phyloP scores from a whole-genome alignment of 345 rosid species.

The Reutealis trisperma region DNA sequence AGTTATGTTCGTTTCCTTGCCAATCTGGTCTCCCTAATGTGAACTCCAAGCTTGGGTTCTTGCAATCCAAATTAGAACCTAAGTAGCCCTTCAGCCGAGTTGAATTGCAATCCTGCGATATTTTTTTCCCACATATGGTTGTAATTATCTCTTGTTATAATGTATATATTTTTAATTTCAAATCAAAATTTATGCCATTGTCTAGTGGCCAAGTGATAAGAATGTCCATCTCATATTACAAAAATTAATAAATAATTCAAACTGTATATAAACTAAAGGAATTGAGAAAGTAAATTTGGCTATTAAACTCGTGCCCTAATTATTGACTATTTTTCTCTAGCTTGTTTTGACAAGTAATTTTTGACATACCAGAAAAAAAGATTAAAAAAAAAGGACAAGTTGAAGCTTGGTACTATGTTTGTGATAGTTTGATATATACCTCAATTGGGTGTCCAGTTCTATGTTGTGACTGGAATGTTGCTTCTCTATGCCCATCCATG shows the following conservation, averaged over 20 bases:
- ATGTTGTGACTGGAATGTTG: constrained; percentile 27
- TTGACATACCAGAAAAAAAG: too few species aligned
- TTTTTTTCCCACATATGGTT: background rate
- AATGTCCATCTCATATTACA: too few species aligned
- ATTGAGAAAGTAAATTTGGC: too few species aligned
- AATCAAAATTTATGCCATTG: too few species aligned
- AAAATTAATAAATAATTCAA: too few species aligned
- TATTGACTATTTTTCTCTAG: too few species aligned
- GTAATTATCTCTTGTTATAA: background rate
- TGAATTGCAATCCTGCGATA: constrained; percentile 35
- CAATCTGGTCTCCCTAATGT: constrained; percentile 78
- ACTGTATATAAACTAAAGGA: too few species aligned
- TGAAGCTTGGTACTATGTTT: background rate
- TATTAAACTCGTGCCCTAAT: too few species aligned
- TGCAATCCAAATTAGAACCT: constrained; percentile 36
- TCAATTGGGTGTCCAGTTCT: constrained; percentile 23
- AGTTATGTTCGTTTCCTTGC: constrained; percentile 42
- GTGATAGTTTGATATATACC: constrained; percentile 17
- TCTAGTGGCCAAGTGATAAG: too few species aligned
- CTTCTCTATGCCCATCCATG: constrained; percentile 29
- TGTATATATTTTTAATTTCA: too few species aligned
- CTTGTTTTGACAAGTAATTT: too few species aligned
- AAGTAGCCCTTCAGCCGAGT: constrained; percentile 29
- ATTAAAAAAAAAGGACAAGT: too few species aligned
- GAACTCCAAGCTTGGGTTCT: constrained; percentile 70